Base-by-base conservation (phyloP, 208 protist genomes). In the Wallacemonas sp. region DNA sequence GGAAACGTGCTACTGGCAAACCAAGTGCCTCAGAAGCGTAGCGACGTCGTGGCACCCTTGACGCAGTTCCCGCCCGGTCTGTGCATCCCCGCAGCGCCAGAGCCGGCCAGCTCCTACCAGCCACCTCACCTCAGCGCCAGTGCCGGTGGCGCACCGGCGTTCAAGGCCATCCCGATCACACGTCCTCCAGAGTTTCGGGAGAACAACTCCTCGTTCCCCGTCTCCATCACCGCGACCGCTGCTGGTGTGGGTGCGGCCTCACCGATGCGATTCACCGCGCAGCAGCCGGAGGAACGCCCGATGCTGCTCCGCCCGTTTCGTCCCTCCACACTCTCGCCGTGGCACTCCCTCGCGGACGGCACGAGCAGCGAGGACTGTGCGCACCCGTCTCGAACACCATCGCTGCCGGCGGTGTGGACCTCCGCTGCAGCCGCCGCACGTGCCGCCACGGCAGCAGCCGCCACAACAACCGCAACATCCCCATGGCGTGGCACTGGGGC, bases 21-120 rank as follows among this genome's bases (percentile, higher is more conserved):
- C n/a, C n/a, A n/a, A n/a, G n/a, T n/a, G n/a, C n/a, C n/a, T n/a
- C n/a, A n/a, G n/a, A n/a, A n/a, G n/a, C n/a, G n/a, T n/a, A n/a
- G n/a, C n/a, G n/a, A n/a, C n/a, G n/a, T n/a, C n/a, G n/a, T n/a
- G n/a, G n/a, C n/a, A n/a, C n/a, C n/a, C n/a, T n/a, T n/a, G n/a
- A n/a, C n/a, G n/a, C n/a, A n/a, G n/a, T n/a, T n/a, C n/a, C n/a
- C n/a, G n/a, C n/a, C n/a, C n/a, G n/a, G n/a, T n/a, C n/a, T 55
- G 19, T 24, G 17, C 32, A 21, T 14, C 6, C 30, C 52, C 5
- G 30, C 19, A 11, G 4, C 38, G 30, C 29, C 30, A 6, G 29
- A 58, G 16, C 52, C 52, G 30, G 38, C 52, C 29, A 58, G 52
- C 52, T 58, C 52, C 16, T 58, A 58, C 30, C 52, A 58, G 29